Evolutionary conservation across 2,329 filamentous ascomycete genomes (phyloP).

Genomic region (Scedosporium boydii): DNA sequence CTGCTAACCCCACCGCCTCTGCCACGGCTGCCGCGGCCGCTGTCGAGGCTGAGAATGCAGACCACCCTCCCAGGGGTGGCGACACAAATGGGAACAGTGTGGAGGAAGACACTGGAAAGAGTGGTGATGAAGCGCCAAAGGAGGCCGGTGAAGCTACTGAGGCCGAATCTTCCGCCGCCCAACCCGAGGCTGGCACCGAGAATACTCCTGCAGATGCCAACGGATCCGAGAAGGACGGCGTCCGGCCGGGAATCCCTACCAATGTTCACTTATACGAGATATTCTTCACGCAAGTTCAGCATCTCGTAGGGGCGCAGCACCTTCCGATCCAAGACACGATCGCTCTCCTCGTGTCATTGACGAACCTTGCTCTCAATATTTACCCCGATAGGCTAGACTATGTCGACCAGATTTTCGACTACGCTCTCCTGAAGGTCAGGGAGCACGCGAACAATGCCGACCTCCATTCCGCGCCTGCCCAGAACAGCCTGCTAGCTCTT

Average conservation of each 20-base stretch:
- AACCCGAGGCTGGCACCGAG: conserved; percentile 22
- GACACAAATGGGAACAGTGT: conserved; percentile 18
- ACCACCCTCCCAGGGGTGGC: conserved; percentile 17
- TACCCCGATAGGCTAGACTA: conserved; percentile 91
- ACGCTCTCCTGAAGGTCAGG: conserved; percentile 74
- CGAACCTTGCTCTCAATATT: conserved; percentile 89
- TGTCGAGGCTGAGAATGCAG: conserved; percentile 5
- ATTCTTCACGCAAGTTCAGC: conserved; percentile 93
- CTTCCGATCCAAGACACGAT: conserved; percentile 92
- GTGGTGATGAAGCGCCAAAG: conserved; percentile 13
- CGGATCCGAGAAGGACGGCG: conserved; percentile 16
- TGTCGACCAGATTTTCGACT: conserved; percentile 86
- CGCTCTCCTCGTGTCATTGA: conserved; percentile 83
- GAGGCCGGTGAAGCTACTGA: conserved; percentile 20
- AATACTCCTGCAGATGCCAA: conserved; percentile 37
- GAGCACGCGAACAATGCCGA: conserved; percentile 94
- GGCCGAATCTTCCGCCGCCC: conserved; percentile 26
- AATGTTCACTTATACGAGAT: conserved; percentile 91
- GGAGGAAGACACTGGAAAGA: conserved; percentile 9
- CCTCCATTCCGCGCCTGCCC: conserved; percentile 76
- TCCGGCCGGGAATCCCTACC: conserved; percentile 47
- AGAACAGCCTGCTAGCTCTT: conserved; percentile 80
- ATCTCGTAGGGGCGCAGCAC: conserved; percentile 82
- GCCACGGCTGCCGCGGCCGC: conserved; percentile 7
- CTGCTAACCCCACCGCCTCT: conserved; percentile 1